Percentiles rank a stretch among this genome's conserved stretches.
Evolutionary conservation across 768 basidiomycete species (phyloP).

Genomic region (Tricholoma furcatifolium): DNA sequence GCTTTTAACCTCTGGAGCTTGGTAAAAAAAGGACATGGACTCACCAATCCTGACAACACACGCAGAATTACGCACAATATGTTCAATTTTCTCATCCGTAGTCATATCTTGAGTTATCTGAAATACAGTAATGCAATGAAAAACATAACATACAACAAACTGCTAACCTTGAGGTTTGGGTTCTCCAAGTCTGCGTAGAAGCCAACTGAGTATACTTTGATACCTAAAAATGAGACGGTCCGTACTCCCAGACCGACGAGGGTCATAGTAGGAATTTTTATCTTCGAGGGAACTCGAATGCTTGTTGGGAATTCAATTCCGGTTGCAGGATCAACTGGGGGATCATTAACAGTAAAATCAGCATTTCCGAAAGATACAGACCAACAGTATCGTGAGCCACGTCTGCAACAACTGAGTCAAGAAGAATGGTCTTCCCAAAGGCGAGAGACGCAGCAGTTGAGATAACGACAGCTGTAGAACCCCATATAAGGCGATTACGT

Average conservation of each 20-base stretch:
- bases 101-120: constrained; percentile 57
- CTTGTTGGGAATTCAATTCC: constrained; percentile 71
- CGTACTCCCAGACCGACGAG: constrained; percentile 85
- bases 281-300: constrained; percentile 61
- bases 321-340: constrained; percentile 69
- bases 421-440: constrained; percentile 9
- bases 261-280: constrained; percentile 58
- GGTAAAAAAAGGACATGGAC: constrained; percentile 13
- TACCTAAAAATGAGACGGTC: constrained; percentile 83
- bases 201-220: constrained; percentile 87
- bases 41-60: constrained; percentile 76
- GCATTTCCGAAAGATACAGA: not conserved
- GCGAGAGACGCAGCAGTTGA: constrained; percentile 6
- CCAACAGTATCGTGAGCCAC: constrained; percentile 4
- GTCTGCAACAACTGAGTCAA: constrained; percentile 8
- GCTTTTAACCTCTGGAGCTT: not conserved
- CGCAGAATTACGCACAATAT: constrained; percentile 64
- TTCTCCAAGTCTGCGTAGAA: constrained; percentile 86
- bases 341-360: not conserved
- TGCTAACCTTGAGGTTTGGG: constrained; percentile 54
- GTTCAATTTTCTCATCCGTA: constrained; percentile 67
- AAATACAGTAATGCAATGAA: not conserved
- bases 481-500: constrained; percentile 12
- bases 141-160: not conserved
- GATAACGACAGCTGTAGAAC: constrained; percentile 8